Evolutionary conservation across 1,139 yeast genomes (phyloP), one percentile per base, ranked within the genome.

Genomic region (Yamadazyma diddensiae): DNA sequence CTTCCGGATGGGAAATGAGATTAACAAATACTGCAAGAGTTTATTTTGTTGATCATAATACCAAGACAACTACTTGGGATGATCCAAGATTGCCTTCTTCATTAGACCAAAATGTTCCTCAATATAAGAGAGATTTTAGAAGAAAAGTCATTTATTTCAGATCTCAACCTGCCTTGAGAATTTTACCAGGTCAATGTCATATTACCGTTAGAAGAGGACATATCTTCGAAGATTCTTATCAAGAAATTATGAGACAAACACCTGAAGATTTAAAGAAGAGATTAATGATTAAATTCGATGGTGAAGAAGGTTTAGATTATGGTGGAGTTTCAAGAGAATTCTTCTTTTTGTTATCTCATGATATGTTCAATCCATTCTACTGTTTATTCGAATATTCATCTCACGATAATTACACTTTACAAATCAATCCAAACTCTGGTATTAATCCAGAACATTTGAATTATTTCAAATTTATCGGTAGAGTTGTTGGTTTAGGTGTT

Each of bases 1-100:
- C 99, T 33, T 80, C 92, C 33, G 99, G 99, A 34, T 92, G 99
- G 99, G 99, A 92, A 67, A 92, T 92, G 99, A 83, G 99, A 62
- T 76, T 94, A 53, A 94, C 99, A 30, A 92, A 90, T 60, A 92
- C 98, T 2, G 97, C 98, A 13, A 78, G 99, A 58, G 98, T 94
- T 15, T 92, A 92, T 61, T 92, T 92, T 61, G 99, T 92, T 43
- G 99, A 92, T 62, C 99, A 92, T 67, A 92, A 92, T 62, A 92
- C 99, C 28, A 92, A 92, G 65, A 92, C 98, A 0, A 92, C 99
- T 2, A 92, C 99, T 1, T 92, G 99, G 99, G 99, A 92, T 62
- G 99, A 92, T 58, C 99, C 99, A 44, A 81, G 99, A 57, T 73
- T 92, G 55, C 99, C 99, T 30, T 88, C 97, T 2, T 85, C 96